Base-by-base conservation (phyloP, 2,329 filamentous ascomycete species). In the Cadophora sp. region DNA sequence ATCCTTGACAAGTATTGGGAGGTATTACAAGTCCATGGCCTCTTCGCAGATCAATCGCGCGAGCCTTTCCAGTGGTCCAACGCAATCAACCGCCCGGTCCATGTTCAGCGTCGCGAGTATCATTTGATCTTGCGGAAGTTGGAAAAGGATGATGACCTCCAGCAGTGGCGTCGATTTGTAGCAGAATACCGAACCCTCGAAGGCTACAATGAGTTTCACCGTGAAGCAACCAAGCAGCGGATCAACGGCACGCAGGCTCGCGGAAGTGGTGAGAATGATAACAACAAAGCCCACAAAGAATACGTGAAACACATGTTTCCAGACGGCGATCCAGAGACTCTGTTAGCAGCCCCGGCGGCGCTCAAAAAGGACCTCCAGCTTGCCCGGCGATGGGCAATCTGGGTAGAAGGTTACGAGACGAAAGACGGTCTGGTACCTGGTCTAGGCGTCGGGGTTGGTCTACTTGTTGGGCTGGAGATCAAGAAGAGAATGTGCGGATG, bases 401-500 rank as follows among this genome's bases (percentile, higher is more conserved):
- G 9, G 9, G 46, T 50, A 24, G 11, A 50, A 50, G 46, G 22
- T 26, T 50, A 50, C n/a, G 3, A 50, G 3, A 50, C 24, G 9
- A 50, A 50, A 50, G 46, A 50, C 22, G 8, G 22, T 50, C n/a
- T 50, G 8, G n/a, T 50, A 50, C n/a, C n/a, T 50, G 8, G 46
- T 50, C 22, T 50, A 50, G 11, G 46, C 46, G 46, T 50, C 8
- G 8, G 22, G 8, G 46, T 50, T 50, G 11, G 9, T 50, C 22
- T 50, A 24, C 2, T 67, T 48, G 31, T 56, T 62, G 12, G 58
- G 31, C 65, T 31, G 29, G 46, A 67, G 65, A 62, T 67, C 31
- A 68, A 68, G 62, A 68, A 65, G 61, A 68, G 40, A 65, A 68
- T 62, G 19, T 68, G 48, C 24, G 34, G 34, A 67, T 62, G 14